Base-by-base conservation (phyloP, 176 grass and related monocot genomes). In the Triticum dicoccoides region DNA sequence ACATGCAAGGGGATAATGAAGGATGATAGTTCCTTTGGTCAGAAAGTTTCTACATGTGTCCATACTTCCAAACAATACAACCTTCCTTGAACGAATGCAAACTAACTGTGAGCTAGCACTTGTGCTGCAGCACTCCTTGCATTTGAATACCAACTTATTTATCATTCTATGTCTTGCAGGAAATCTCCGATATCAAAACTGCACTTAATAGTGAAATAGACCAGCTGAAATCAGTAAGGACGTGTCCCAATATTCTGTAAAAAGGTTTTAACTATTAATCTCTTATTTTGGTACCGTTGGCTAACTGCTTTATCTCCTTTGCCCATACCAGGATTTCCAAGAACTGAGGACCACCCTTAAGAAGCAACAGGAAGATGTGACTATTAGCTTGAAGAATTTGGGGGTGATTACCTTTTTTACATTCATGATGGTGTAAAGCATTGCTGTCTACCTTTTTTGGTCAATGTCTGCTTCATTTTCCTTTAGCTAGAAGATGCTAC, bases 291-390 rank as follows among this genome's bases (percentile, higher is more conserved):
- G 73, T 79, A 56, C 12, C 11, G 79, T 73, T 80, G 23, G 12
- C 84, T 78, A 78, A 78, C 35, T 69, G 17, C 78, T 65, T 67
- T 9, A 15, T 91, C 49, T 77, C 25, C 47, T 80, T 88, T 85
- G 62, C 30, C 15, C 20, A 65, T 80, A 81, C 4, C 84, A 96
- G 97, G 94, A 96, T 63, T 99, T 99, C 76, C 89, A 94, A 93
- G 97, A 99, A 82, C 65, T 99, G 80, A 93, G 90, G 83, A 93
- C 89, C 70, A 94, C 94, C 39, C 93, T 99, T 76, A 93, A 96
- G 81, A 96, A 94, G 73, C 97, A 99, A 86, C 97, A 99, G 82
- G 94, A 94, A 77, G 97, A 99, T 90, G 97, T 99, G 38, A 73
- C 92, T 59, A 33, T 87, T 86, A 99, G 94, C 88, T 88, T 99